Percentiles rank a stretch among this genome's conserved stretches.
Conservation (phyloP, 202 grass and related monocot species). For the Alloteropsis angusta region DNA sequence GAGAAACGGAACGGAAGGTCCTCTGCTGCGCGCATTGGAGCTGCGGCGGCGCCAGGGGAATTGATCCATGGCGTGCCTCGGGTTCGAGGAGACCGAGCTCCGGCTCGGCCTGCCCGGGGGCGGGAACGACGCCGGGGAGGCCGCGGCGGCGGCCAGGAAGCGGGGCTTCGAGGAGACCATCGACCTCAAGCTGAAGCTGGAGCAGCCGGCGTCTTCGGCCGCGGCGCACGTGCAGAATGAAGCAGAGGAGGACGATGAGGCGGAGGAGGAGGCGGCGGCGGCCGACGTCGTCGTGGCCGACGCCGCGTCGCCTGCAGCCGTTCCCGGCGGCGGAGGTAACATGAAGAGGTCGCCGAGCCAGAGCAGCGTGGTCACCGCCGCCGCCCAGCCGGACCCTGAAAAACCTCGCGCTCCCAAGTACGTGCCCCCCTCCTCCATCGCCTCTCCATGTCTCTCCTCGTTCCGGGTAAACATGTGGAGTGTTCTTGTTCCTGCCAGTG, state of each 20-base stretch:
- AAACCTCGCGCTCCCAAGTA: conserved; percentile 56
- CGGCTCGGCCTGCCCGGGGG: conserved; percentile 62
- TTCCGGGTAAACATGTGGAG: too few relatives aligned
- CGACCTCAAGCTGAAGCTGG: conserved; percentile 56
- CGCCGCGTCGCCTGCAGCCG: neutral
- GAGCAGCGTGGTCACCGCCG: conserved; percentile 22
- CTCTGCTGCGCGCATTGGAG: neutral
- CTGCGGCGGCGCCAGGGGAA: too few relatives aligned
- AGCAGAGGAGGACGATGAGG: neutral
- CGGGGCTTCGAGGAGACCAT: conserved; percentile 55
- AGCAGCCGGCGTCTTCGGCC: conserved; percentile 10
- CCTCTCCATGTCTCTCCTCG: neutral
- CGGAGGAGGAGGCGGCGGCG: too few relatives aligned
- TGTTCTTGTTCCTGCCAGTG: neutral
- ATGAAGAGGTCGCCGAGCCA: conserved; percentile 40
- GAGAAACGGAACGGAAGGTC: neutral
- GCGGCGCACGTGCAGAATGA: neutral
- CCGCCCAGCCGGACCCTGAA: neutral
- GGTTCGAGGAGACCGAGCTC: conserved; percentile 66
- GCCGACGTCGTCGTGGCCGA: neutral
- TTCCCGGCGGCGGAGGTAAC: neutral
- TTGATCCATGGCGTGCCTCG: conserved; percentile 7
- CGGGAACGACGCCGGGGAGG: neutral
- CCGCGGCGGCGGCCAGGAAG: conserved; percentile 22
- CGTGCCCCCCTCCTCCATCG: neutral